Conservation (phyloP, 2,329 filamentous ascomycete species). For the Trichoderma gracile region DNA sequence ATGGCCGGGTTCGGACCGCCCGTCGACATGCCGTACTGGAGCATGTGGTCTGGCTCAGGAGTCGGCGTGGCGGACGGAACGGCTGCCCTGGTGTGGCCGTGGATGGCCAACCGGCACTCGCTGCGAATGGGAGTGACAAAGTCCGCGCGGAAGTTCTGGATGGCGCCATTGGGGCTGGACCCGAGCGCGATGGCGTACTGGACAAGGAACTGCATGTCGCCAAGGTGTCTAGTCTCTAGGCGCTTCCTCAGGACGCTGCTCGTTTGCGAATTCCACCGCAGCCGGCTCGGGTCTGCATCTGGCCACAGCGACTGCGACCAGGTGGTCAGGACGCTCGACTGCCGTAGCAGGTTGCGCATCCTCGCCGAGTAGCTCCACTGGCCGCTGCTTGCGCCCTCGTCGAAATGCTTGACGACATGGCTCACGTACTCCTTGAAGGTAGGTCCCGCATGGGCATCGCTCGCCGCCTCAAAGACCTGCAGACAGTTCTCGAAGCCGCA, state of each 20-base stretch:
- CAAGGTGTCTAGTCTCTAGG: conserved; percentile 49
- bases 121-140: conserved; percentile 42
- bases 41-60: conserved; percentile 37
- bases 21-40: conserved; percentile 41
- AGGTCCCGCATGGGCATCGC: conserved; percentile 42
- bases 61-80: conserved; percentile 31
- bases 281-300: conserved; percentile 38
- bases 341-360: conserved; percentile 48
- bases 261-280: conserved; percentile 46
- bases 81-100: conserved; percentile 38
- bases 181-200: conserved; percentile 45
- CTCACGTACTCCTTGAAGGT: conserved; percentile 49
- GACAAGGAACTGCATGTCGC: conserved; percentile 42
- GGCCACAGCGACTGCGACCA: conserved; percentile 43
- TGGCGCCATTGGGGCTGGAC: conserved; percentile 34
- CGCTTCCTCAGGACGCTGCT: conserved; percentile 47
- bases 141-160: conserved; percentile 36
- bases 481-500: conserved; percentile 50
- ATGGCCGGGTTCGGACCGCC: conserved; percentile 38
- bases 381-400: conserved; percentile 43
- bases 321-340: conserved; percentile 40
- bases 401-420: conserved; percentile 51
- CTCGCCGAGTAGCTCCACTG: conserved; percentile 49
- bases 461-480: conserved; percentile 47
- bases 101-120: conserved; percentile 40